A percentile compares a stretch with the other conserved stretches of the same genome.
These are phyloP conservation scores for Colletotrichum scovillei DNA, from an alignment of 2,329 filamentous ascomycete genomes.

Conservation along the genomic window DNA sequence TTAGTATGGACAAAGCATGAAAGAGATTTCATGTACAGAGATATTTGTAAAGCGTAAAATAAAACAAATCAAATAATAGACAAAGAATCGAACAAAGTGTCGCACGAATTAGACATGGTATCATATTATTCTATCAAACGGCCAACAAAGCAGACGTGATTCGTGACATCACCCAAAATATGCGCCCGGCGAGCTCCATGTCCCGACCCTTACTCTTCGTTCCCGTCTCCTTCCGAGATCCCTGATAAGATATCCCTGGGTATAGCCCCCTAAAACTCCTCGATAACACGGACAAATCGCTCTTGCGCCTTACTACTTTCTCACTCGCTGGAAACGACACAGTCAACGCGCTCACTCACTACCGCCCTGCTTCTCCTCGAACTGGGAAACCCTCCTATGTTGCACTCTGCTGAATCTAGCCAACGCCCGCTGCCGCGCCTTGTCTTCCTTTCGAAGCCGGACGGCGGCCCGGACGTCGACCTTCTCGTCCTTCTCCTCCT, in stretches of 20 bases:
- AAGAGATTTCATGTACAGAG: too few species aligned
- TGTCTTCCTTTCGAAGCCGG: constrained; percentile 46
- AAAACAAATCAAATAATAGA: too few species aligned
- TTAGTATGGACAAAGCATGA: too few species aligned
- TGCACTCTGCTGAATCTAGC: neutral
- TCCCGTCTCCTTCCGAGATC: neutral
- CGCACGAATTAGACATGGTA: neutral
- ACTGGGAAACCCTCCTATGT: neutral
- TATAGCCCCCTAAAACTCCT: neutral
- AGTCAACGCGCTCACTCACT: neutral
- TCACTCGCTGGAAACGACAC: neutral
- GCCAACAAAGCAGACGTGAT: neutral
- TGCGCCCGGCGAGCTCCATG: neutral
- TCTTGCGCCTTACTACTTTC: neutral
- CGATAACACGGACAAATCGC: neutral
- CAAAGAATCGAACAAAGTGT: neutral
- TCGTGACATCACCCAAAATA: neutral
- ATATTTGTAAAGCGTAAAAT: too few species aligned
- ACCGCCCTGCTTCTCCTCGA: neutral
- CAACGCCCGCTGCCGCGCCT: constrained; percentile 41
- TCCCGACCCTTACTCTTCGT: neutral
- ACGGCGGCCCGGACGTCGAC: constrained; percentile 43
- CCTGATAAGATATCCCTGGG: neutral
- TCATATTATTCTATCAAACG: neutral
- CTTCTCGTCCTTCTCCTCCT: constrained; percentile 37